Conservation (phyloP, 106 monocot genomes). For the Phalaenopsis aphrodite region DNA sequence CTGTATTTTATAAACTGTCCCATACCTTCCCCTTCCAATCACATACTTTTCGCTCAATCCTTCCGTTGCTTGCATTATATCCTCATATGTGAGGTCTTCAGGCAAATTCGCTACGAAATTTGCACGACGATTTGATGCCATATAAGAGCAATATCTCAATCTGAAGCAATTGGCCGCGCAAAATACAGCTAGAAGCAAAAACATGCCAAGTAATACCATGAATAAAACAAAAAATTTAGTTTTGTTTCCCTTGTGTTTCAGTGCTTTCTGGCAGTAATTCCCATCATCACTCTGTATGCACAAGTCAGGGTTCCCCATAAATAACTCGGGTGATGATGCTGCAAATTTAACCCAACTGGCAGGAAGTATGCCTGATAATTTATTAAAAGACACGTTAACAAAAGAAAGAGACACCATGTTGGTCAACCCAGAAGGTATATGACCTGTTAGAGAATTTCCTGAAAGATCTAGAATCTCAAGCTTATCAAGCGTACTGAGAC, state of each 20-base stretch:
- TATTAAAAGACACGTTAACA: constrained; percentile 59
- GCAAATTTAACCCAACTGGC: constrained; percentile 43
- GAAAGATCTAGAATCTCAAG: constrained; percentile 62
- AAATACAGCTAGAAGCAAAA: constrained; percentile 23
- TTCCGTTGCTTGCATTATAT: constrained; percentile 53
- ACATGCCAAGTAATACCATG: constrained; percentile 10
- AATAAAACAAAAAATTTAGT: constrained; percentile 7
- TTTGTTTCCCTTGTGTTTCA: constrained; percentile 5
- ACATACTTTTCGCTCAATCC: constrained; percentile 63
- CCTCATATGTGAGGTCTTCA: constrained; percentile 51
- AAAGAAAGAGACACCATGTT: constrained; percentile 58
- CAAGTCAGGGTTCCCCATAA: constrained; percentile 34
- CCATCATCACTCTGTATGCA: constrained; percentile 14
- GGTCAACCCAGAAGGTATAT: constrained; percentile 38
- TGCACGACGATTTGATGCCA: constrained; percentile 8
- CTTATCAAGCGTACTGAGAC: constrained; percentile 47
- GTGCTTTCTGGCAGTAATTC: constrained; percentile 5
- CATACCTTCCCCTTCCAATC: constrained; percentile 67
- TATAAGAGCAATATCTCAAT: constrained; percentile 10
- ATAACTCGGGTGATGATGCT: constrained; percentile 31
- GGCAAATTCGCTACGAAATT: constrained; percentile 38
- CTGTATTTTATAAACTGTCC: constrained; percentile 58
- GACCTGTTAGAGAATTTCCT: constrained; percentile 49
- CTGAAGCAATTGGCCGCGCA: constrained; percentile 13
- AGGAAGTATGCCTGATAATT: constrained; percentile 47